A percentile compares a stretch with the other conserved stretches of the same genome.
Evolutionary conservation across 805 yeast genomes (phyloP).

Genomic region (Metschnikowia cubensis): DNA sequence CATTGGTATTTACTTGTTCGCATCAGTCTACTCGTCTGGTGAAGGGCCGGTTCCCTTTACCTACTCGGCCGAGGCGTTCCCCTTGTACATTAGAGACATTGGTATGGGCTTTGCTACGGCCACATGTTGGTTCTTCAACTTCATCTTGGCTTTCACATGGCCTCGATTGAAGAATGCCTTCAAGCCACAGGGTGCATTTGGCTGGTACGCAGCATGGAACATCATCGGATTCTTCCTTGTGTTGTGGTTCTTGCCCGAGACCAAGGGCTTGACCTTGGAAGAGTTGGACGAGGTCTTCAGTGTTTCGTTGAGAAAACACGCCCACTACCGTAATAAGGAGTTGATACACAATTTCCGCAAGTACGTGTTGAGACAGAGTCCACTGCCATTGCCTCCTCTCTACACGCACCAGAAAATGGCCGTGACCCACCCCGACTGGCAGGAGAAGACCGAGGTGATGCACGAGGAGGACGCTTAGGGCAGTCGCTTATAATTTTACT

Average conservation of each 20-base stretch:
- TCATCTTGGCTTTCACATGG: conserved; percentile 71
- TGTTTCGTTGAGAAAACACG: conserved; percentile 55
- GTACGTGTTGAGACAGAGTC: conserved; percentile 40
- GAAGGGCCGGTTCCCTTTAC: conserved; percentile 91
- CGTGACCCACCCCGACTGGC: conserved; percentile 59
- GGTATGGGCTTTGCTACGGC: conserved; percentile 81
- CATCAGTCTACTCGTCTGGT: conserved; percentile 75
- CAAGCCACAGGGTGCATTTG: conserved; percentile 80
- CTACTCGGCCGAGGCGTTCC: conserved; percentile 81
- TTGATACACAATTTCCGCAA: conserved; percentile 43
- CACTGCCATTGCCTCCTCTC: conserved; percentile 51
- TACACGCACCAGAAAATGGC: conserved; percentile 57
- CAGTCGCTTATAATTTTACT: neutral
- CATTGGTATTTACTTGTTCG: conserved; percentile 69
- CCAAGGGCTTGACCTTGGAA: conserved; percentile 68
- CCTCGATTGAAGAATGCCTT: conserved; percentile 65
- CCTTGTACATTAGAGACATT: conserved; percentile 71
- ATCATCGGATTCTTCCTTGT: conserved; percentile 64
- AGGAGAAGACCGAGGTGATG: conserved; percentile 51
- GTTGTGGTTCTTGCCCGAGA: conserved; percentile 69
- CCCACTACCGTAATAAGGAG: conserved; percentile 34
- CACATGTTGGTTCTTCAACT: conserved; percentile 71
- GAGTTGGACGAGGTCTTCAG: conserved; percentile 72
- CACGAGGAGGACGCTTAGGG: conserved; percentile 42
- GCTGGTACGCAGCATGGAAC: conserved; percentile 87